Percentiles rank a stretch among this genome's conserved stretches.
Conservation (phyloP, 1,139 yeast species). For the Wickerhamomyces sp. region DNA sequence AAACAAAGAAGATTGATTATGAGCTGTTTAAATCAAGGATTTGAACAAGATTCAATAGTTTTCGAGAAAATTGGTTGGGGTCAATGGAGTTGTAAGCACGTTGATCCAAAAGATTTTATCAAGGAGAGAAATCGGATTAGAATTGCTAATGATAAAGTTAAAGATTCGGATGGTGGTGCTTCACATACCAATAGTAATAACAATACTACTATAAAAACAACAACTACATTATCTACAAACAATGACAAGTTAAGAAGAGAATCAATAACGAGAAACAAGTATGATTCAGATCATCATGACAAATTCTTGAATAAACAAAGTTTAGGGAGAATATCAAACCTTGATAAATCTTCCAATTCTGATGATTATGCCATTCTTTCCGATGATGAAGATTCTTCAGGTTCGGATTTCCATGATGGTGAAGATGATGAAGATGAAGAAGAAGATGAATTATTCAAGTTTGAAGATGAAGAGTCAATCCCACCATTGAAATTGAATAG, state of each 20-base stretch:
- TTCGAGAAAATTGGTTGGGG: conserved; percentile 99
- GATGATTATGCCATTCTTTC: conserved; percentile 22
- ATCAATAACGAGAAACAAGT: conserved; percentile 36
- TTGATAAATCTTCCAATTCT: conserved; percentile 3
- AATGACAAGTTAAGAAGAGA: conserved; percentile 32
- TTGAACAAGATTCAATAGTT: conserved; percentile 54
- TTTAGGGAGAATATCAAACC: conserved; percentile 2
- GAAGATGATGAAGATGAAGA: conserved; percentile 24
- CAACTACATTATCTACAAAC: conserved; percentile 22
- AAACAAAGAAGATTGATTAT: conserved; percentile 88
- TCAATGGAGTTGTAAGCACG: conserved; percentile 82
- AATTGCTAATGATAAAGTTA: conserved; percentile 31
- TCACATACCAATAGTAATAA: neutral
- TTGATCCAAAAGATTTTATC: conserved; percentile 45
- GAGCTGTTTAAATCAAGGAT: conserved; percentile 79
- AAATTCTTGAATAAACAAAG: conserved; percentile 14
- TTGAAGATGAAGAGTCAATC: conserved; percentile 38
- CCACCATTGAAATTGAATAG: conserved; percentile 21
- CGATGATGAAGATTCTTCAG: conserved; percentile 24
- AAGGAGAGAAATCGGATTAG: conserved; percentile 29
- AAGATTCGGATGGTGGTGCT: conserved; percentile 31
- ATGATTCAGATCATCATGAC: conserved; percentile 21
- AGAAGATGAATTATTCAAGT: conserved; percentile 35
- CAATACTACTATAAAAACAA: too few species aligned
- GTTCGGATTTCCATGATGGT: conserved; percentile 18